Conservation (phyloP, 2,329 filamentous ascomycete species). For the Pseudocercospora musae region DNA sequence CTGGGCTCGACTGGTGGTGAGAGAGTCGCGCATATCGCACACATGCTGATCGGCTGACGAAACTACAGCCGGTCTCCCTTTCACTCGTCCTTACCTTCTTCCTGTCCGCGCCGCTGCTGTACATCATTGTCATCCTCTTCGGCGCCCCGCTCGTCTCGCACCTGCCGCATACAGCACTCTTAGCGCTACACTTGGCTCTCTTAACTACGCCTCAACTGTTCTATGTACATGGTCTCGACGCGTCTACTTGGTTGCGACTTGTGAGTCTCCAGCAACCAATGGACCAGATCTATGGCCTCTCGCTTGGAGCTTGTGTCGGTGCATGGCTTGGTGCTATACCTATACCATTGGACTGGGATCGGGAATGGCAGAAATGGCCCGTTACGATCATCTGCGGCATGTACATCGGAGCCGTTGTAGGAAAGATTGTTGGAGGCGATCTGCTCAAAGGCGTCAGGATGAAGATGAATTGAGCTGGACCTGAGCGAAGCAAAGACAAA, state of each 20-base stretch:
- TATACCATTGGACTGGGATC: conserved; percentile 95
- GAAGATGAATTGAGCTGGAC: conserved; percentile 27
- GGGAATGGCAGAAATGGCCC: conserved; percentile 98
- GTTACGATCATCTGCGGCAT: conserved; percentile 83
- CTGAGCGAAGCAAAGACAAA: not conserved
- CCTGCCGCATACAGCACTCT: conserved; percentile 71
- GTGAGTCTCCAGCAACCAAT: conserved; percentile 68
- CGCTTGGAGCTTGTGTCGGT: conserved; percentile 73
- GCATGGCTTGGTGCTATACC: conserved; percentile 93
- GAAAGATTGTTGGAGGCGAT: conserved; percentile 59
- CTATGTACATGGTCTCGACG: conserved; percentile 79
- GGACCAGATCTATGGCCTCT: conserved; percentile 79
- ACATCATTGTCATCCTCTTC: conserved; percentile 73
- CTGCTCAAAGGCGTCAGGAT: conserved; percentile 47
- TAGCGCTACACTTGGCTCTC: conserved; percentile 75
- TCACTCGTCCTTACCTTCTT: conserved; percentile 60
- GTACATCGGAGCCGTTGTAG: conserved; percentile 73
- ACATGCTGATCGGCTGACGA: not conserved
- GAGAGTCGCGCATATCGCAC: conserved; percentile 20
- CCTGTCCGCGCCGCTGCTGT: conserved; percentile 56
- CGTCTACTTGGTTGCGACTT: conserved; percentile 64
- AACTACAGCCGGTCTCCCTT: conserved; percentile 62
- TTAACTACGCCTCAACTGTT: conserved; percentile 76
- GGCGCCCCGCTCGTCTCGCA: conserved; percentile 87
- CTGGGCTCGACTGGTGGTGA: conserved; percentile 43